Conservation (phyloP, 345 rosid genomes). For the Bretschneidera sinensis region DNA sequence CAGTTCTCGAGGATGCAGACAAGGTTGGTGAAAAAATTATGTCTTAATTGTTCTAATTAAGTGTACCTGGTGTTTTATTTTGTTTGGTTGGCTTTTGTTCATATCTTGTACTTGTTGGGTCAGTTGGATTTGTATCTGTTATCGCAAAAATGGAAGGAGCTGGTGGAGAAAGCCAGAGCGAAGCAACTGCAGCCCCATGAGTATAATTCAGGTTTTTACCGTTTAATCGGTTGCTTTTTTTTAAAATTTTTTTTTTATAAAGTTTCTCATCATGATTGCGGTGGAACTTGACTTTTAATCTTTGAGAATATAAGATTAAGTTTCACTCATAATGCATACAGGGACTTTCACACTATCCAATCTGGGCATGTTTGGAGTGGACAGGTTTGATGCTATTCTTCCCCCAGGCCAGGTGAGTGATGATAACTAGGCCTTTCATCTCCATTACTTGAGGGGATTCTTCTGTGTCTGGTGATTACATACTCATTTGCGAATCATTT, state of each 20-base stretch:
- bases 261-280: not conserved
- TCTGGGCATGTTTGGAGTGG: constrained; percentile 95
- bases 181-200: constrained; percentile 95
- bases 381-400: constrained; percentile 96
- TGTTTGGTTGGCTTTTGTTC: constrained; percentile 3
- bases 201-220: constrained; percentile 71
- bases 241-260: not conserved
- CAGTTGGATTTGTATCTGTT: constrained; percentile 86
- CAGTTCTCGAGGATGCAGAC: constrained; percentile 92
- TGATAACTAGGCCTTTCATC: not conserved
- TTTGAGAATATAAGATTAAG: not conserved
- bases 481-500: constrained; percentile 10
- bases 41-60: not conserved
- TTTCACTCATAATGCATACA: constrained; percentile 24
- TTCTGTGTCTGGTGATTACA: constrained; percentile 6
- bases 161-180: constrained; percentile 80
- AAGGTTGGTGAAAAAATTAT: constrained; percentile 44
- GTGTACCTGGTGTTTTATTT: not conserved
- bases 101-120: constrained; percentile 13
- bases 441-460: not conserved
- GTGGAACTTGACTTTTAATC: not conserved
- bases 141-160: constrained; percentile 94
- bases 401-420: constrained; percentile 84
- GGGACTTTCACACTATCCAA: constrained; percentile 95
- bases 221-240: not conserved